Base-by-base conservation (phyloP, 495 filamentous ascomycete genomes). In the Xylaria telfairii region DNA sequence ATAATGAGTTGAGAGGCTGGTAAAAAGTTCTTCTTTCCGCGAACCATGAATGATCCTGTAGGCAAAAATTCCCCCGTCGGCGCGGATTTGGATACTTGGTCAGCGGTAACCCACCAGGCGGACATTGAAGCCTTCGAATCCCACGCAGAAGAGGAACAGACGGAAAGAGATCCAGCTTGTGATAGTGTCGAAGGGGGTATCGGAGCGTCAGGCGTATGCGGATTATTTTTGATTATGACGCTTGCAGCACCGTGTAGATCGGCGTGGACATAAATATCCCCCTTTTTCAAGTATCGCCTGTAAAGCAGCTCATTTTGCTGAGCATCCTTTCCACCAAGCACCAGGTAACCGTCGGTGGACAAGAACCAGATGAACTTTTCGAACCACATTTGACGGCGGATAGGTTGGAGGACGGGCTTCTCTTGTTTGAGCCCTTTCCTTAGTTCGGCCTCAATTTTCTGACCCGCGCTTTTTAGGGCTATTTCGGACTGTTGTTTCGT, bases 311-410 rank as follows among this genome's bases (percentile, higher is more conserved):
- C 96, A 76, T 92, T 94, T 77, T 99, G 96, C 81, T 95, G 92
- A 6, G 90, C 87, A 82, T 99, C 96, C 34, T 91, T 90, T 4
- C 93, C 95, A 60, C 90, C 91, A 26, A 99, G 85, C 13, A 97
- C 92, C 6, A 99, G 87, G 76, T 98, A 97, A 9, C 96, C 95
- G 73, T 99, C 96, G 0, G 95, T 97, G 1, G 94, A 97, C 71
- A 98, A 89, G 83, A 99, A 99, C 83, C 92, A 98, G 19, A 88
- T 79, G 73, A 97, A 99, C 76, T 98, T 99, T 74, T 99, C 96
- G 75, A 98, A 98, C 95, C 96, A 99, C 73, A 93, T 86, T 60
- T 89, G 90, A 71, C 89, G 91, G 47, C 96, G 85, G 15, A 97
- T 90, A 17, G 92, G 94, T 63, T 93, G 91, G 2, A 98, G 83